Base-by-base conservation (phyloP, 208 protist species). In the Endotrypanum monterogeii region DNA sequence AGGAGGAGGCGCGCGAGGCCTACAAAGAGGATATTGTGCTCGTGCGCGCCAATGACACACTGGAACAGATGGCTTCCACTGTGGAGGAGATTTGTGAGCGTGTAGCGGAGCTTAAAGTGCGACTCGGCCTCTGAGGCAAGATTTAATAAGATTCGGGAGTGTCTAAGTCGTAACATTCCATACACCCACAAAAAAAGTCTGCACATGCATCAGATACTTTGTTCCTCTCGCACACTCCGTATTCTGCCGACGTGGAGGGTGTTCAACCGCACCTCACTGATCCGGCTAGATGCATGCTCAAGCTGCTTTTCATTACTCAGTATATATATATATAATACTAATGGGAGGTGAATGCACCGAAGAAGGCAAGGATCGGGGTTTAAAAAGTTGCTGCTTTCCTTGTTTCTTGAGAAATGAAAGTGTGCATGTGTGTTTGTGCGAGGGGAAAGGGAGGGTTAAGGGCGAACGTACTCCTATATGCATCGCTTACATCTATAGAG, bases 11-110 rank as follows among this genome's bases (percentile, higher is more conserved):
- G 16, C 72, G 71, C n/a, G 91, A 92, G 41, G 83, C 91, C 7
- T 99, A 99, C 86, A 77, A 86, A 41, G 74, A 93, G 1, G 90
- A 96, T n/a, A 91, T 99, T 46, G 48, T 99, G 18, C 74, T 94
- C 18, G 87, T 94, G 58, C 83, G 96, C 12, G 74, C 83, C 32
- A 99, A 91, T 76, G 93, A 99, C 79, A 97, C 93, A 8, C 62
- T 98, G 1, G 96, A 99, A 39, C 91, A 99, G 23, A 95, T 98
- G 89, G 90, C 94, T 12, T 76, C 84, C 12, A 99, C 98, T 30
- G 85, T 96, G 51, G 83, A 93, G 0, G 66, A 90, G 58, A 89
- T 97, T 61, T 78, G 72, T n/a, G 74, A 82, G 11, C 85, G 82
- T 12, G 88, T 94, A 23, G 86, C 85, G 55, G 82, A 83, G 39